Percentiles rank a stretch among this genome's conserved stretches.
Conservation (phyloP, 1,284 basidiomycete genomes). For the Leucoagaricus sp. region DNA sequence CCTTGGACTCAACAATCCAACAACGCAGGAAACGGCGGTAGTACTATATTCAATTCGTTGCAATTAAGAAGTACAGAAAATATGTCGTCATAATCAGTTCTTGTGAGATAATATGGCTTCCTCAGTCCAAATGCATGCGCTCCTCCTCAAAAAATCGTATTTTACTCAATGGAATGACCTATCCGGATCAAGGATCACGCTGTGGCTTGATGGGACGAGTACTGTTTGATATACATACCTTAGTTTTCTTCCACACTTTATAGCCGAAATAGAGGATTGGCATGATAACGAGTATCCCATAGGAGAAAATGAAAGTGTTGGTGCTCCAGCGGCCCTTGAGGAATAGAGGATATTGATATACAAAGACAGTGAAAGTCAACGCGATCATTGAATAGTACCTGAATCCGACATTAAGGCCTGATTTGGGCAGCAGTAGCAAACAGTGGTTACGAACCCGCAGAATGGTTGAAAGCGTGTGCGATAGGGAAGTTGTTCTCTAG, state of each 20-base stretch:
- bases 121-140: not conserved
- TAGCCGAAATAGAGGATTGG: constrained; percentile 54
- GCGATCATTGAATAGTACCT: constrained; percentile 44
- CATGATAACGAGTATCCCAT: constrained; percentile 54
- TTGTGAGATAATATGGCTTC: not conserved
- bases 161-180: constrained; percentile 2
- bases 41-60: not conserved
- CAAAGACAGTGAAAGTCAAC: constrained; percentile 51
- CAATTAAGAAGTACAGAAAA: not conserved
- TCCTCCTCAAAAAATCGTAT: constrained; percentile 9
- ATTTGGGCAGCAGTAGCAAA: not conserved
- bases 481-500: constrained; percentile 57
- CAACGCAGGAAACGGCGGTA: no score
- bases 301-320: constrained; percentile 57
- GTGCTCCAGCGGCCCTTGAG: constrained; percentile 54
- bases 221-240: constrained; percentile 31
- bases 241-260: constrained; percentile 59
- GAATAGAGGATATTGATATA: constrained; percentile 56
- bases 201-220: not conserved
- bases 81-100: not conserved
- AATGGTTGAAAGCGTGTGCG: constrained; percentile 47
- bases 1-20: not conserved
- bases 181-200: constrained; percentile 24
- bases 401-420: not conserved
- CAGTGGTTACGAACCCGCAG: constrained; percentile 40